These are phyloP conservation scores for Cryomyces minteri DNA, from an alignment of 495 filamentous ascomycete species.

Conservation along the genomic window DNA sequence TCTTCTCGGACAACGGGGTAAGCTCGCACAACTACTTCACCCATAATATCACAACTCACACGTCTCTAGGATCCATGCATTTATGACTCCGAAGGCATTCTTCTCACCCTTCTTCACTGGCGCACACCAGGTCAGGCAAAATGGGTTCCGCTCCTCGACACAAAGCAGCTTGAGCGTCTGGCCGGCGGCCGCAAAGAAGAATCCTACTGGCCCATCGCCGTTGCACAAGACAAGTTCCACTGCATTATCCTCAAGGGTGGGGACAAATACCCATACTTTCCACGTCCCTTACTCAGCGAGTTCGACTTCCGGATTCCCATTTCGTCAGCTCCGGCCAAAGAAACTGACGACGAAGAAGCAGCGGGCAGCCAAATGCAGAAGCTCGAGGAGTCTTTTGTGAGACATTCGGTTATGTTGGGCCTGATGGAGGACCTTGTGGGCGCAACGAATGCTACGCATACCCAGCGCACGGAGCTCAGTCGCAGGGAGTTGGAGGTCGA, in stretches of 20 bases:
- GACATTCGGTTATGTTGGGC: conserved; percentile 46
- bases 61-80: conserved; percentile 62
- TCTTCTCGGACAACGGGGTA: conserved; percentile 80
- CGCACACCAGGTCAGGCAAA: conserved; percentile 62
- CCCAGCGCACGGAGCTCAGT: conserved; percentile 48
- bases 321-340: conserved; percentile 26
- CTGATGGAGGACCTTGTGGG: conserved; percentile 56
- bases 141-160: conserved; percentile 88
- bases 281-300: conserved; percentile 75
- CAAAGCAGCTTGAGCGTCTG: conserved; percentile 60
- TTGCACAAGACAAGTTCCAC: conserved; percentile 82
- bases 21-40: conserved; percentile 7
- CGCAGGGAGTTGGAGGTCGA: conserved; percentile 58
- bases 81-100: conserved; percentile 75
- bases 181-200: conserved; percentile 72
- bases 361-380: conserved; percentile 5
- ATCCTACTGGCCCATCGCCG: conserved; percentile 87
- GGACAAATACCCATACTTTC: conserved; percentile 88
- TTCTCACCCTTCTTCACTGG: conserved; percentile 84
- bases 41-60: conserved; percentile 1
- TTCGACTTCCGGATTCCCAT: conserved; percentile 84
- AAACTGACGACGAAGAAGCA: conserved; percentile 20
- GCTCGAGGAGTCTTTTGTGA: conserved; percentile 65
- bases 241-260: conserved; percentile 97
- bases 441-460: conserved; percentile 32